Evolutionary conservation across 495 filamentous ascomycete species (phyloP).

Genomic region (Platismatia glauca): DNA sequence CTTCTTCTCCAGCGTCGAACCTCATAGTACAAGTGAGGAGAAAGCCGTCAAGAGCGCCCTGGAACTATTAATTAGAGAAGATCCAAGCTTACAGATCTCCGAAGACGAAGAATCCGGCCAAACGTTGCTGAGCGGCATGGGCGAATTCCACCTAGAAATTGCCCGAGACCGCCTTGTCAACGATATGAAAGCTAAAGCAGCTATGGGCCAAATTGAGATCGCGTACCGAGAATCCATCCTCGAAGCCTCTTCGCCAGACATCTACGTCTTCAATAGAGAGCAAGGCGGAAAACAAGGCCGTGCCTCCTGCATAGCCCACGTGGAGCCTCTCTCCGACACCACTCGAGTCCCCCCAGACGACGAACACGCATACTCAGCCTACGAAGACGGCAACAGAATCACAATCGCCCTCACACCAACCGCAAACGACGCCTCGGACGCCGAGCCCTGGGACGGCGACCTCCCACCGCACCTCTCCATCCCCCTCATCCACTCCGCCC

Average conservation of each 20-base stretch:
- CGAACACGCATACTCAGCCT: constrained; percentile 16
- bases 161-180: constrained; percentile 78
- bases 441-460: constrained; percentile 19
- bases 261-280: constrained; percentile 61
- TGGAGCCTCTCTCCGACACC: constrained; percentile 51
- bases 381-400: constrained; percentile 50
- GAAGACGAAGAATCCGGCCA: constrained; percentile 87
- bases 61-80: constrained; percentile 72
- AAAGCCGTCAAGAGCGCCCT: constrained; percentile 71
- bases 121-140: constrained; percentile 91
- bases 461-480: constrained; percentile 52
- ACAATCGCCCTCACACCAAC: constrained; percentile 42
- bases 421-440: constrained; percentile 14
- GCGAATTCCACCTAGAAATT: constrained; percentile 94
- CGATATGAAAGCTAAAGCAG: constrained; percentile 80
- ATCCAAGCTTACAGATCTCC: constrained; percentile 82
- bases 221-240: constrained; percentile 80
- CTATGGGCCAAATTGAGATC: constrained; percentile 90
- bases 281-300: constrained; percentile 71
- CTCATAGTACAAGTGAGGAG: constrained; percentile 65
- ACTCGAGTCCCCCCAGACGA: constrained; percentile 21
- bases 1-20: constrained; percentile 89
- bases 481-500: constrained; percentile 49
- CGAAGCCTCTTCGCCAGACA: constrained; percentile 41
- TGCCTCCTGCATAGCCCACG: constrained; percentile 60